phyloP scores from a whole-genome alignment of 2,329 filamentous ascomycete species.

The Penicillium nordicum region DNA sequence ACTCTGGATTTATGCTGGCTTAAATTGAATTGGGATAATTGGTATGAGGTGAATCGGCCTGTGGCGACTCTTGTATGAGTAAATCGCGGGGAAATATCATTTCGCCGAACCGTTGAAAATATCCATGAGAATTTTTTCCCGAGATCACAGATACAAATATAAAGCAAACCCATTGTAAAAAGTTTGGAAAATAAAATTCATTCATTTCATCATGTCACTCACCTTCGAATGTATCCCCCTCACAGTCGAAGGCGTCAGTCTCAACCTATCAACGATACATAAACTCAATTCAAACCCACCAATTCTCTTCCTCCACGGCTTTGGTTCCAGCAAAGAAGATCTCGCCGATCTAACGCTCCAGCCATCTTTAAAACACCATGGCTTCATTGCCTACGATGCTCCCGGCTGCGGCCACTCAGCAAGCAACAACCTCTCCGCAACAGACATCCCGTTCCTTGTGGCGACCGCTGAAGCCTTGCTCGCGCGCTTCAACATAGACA shows the following conservation, averaged over 20 bases:
- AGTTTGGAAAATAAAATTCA: neutral
- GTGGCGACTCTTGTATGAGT: neutral
- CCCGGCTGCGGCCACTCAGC: conserved; percentile 23
- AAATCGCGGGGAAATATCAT: conserved; percentile 3
- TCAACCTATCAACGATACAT: conserved; percentile 22
- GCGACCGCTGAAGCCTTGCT: conserved; percentile 21
- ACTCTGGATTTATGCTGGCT: neutral
- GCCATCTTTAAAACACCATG: conserved; percentile 14
- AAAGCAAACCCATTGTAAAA: neutral
- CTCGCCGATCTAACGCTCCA: conserved; percentile 19
- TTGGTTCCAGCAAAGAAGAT: conserved; percentile 28
- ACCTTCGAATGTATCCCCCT: conserved; percentile 13
- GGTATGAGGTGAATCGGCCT: neutral
- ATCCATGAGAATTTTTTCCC: neutral
- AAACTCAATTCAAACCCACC: conserved; percentile 15
- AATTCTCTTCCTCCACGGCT: conserved; percentile 27
- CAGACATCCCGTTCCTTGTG: conserved; percentile 26
- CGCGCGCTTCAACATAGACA: conserved; percentile 15
- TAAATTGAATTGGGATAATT: neutral
- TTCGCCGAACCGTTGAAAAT: neutral
- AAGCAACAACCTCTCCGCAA: conserved; percentile 17
- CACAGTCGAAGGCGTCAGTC: conserved; percentile 18
- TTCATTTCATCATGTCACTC: conserved; percentile 8
- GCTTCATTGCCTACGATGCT: conserved; percentile 23
- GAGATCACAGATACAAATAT: neutral